Evolutionary conservation across 331 rosid species (phyloP).

Genomic region (Telfairia occidentalis): DNA sequence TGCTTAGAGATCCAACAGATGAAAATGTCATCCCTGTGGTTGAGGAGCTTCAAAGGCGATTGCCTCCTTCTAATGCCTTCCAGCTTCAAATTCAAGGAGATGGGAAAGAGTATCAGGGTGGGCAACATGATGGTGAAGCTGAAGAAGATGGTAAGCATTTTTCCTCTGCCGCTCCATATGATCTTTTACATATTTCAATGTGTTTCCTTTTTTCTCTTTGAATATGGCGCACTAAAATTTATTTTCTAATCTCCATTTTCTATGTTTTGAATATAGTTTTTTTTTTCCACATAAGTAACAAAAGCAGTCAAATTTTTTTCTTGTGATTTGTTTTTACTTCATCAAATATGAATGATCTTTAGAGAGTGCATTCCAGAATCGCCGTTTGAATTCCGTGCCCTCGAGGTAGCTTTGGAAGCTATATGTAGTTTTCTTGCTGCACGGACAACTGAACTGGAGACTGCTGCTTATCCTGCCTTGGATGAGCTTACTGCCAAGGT

Average conservation of each 20-base stretch:
- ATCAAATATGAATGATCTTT: conserved; percentile 22
- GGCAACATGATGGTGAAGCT: conserved; percentile 47
- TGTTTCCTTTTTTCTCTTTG: conserved; percentile 4
- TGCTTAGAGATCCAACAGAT: conserved; percentile 71
- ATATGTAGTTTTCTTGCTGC: conserved; percentile 95
- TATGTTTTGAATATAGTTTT: background rate
- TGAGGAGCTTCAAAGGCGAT: conserved; percentile 70
- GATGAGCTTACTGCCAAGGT: conserved; percentile 95
- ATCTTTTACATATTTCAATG: background rate
- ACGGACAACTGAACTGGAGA: conserved; percentile 84
- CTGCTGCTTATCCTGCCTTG: conserved; percentile 92
- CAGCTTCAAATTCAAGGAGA: conserved; percentile 23
- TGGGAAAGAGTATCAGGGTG: conserved; percentile 34
- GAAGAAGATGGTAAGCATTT: conserved; percentile 74
- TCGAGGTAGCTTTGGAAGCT: conserved; percentile 95
- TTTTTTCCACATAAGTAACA: background rate
- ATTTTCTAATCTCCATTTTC: background rate
- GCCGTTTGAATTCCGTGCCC: conserved; percentile 88
- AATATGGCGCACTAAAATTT: background rate
- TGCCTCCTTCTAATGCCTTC: conserved; percentile 37
- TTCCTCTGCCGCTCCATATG: background rate
- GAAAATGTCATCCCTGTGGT: conserved; percentile 77
- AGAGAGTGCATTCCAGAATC: conserved; percentile 54
- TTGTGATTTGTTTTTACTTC: conserved; percentile 6
- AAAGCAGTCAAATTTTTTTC: background rate